Conservation (phyloP, 1,284 basidiomycete species). For the Ceratobasidium papillatum region DNA sequence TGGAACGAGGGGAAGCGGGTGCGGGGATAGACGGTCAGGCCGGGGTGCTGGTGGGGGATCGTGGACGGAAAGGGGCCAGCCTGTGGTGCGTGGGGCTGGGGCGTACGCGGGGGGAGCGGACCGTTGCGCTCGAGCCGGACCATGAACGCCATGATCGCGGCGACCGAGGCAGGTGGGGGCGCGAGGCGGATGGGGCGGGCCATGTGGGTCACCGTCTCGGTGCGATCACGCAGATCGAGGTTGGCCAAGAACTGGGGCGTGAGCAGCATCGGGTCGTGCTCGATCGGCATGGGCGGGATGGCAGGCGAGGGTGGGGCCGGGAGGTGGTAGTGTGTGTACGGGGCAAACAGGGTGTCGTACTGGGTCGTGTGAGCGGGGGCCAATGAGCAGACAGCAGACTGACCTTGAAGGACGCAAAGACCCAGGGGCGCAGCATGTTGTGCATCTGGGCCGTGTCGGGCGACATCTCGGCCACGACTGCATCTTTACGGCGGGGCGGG, state of each 20-base stretch:
- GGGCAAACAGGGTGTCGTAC: constrained; percentile 59
- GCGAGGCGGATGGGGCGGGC: constrained; percentile 48
- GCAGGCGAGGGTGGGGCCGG: constrained; percentile 48
- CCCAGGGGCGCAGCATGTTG: constrained; percentile 58
- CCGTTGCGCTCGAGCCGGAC: constrained; percentile 43
- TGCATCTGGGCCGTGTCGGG: constrained; percentile 44
- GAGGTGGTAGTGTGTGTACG: constrained; percentile 57
- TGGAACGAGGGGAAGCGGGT: constrained; percentile 19
- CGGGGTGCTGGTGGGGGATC: neutral
- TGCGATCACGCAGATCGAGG: constrained; percentile 52
- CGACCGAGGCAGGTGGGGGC: constrained; percentile 53
- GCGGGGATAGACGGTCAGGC: constrained; percentile 31
- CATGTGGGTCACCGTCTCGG: constrained; percentile 53
- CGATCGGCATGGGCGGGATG: constrained; percentile 39
- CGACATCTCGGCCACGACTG: constrained; percentile 19
- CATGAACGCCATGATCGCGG: constrained; percentile 51
- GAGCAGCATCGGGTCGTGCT: constrained; percentile 35
- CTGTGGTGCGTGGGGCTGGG: neutral
- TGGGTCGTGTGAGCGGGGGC: constrained; percentile 44
- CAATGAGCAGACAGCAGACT: constrained; percentile 23
- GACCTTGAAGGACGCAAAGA: constrained; percentile 54
- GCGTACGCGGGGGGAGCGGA: constrained; percentile 3
- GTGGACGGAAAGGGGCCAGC: neutral
- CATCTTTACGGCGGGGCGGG: constrained; percentile 19
- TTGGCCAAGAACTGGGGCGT: constrained; percentile 54